phyloP scores from a whole-genome alignment of 202 grass and related monocot species.

The Brachypodium distachyon region DNA sequence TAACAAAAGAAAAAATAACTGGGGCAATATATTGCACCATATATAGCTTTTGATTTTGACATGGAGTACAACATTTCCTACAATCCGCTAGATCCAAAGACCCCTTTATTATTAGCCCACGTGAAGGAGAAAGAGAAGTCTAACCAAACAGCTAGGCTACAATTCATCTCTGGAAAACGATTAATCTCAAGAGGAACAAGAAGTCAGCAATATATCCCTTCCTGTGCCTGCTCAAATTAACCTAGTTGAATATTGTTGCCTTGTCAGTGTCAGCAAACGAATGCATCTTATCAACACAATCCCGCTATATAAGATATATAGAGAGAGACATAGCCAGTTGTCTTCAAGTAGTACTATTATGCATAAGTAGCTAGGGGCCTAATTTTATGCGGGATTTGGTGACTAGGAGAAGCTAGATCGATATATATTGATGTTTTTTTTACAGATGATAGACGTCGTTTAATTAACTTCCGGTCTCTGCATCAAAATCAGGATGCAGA shows the following conservation, averaged over 20 bases:
- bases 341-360: too few species aligned
- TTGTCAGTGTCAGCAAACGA: not conserved
- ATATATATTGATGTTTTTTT: too few species aligned
- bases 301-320: too few species aligned
- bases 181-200: not conserved
- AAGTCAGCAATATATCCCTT: not conserved
- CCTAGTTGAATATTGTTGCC: not conserved
- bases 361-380: too few species aligned
- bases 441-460: too few species aligned
- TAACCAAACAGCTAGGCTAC: slow-evolving; percentile 13
- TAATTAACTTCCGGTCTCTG: too few species aligned
- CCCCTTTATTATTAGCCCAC: not conserved
- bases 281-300: not conserved
- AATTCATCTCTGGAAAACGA: not conserved
- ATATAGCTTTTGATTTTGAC: not conserved
- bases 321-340: too few species aligned
- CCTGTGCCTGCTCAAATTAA: not conserved
- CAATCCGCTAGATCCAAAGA: not conserved
- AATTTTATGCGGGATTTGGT: not conserved
- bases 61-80: not conserved
- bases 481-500: too few species aligned
- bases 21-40: not conserved
- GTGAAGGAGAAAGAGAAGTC: slow-evolving; percentile 33
- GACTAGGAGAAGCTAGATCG: not conserved
- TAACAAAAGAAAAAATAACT: not conserved